Evolutionary conservation across 208 protist species (phyloP), one percentile per base, ranked within the genome.

Genomic region (Trypanosoma platydactyli): DNA sequence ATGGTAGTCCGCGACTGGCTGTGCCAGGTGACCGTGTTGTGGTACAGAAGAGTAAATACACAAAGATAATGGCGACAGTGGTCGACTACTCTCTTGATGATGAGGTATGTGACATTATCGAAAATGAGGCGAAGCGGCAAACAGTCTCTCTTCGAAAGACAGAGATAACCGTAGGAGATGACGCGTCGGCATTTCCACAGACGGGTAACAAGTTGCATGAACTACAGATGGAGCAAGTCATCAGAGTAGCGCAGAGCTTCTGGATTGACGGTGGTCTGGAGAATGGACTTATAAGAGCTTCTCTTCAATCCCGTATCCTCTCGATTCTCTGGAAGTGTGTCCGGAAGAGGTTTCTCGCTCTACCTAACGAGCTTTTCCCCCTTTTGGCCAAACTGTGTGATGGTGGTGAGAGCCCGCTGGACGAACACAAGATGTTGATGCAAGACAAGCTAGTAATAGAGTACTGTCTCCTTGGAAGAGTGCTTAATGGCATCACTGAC

Each of bases 81-180:
- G 59, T 91, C 46, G 70, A 71, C 38, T 76, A 74, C 54, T 85
- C 76, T 18, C 71, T 88, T 42, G 56, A 76, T 24, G 86, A 95
- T 22, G 86, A 87, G 54, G 71, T 81, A 12, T 90, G 84, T 64
- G 79, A 88, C 13, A 77, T 95, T 40, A 59, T 92, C 38, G 86
- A 90, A 38, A 45, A 79, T 53, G 71, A 82, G 4, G 72, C 68
- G 16, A 78, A 65, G 40, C 76, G 59, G 40, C 44, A 51, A 27
- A 81, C 68, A 27, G 70, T 92, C 18, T 87, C 89, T 15, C 71
- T 95, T n/a, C 86, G 84, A 6, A 58, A 86, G 22, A 73, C 84
- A n/a, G 68, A 90, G 27, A 65, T 88, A 18, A 75, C 79, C 6
- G 18, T 83, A 42, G 48, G 53, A 11, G 83, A 87, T 38, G 76